Evolutionary conservation across 164 flowering plant genomes (phyloP).

Genomic region (Amborella trichopoda): DNA sequence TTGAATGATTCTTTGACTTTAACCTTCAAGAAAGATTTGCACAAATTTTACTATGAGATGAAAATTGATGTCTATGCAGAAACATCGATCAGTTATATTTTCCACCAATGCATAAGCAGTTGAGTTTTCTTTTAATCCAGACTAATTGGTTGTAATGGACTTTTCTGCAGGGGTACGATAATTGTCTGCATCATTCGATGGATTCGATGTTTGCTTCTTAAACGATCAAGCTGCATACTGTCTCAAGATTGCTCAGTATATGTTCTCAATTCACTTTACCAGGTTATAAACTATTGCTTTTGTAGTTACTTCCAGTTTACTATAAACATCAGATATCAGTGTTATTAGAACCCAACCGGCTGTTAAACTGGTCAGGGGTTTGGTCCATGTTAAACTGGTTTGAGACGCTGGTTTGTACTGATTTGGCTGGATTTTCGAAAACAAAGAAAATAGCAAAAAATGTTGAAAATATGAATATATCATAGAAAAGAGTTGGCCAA

Average conservation of each 20-base stretch:
- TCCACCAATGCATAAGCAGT: neutral
- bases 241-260: constrained; percentile 72
- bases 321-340: no score
- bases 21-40: neutral
- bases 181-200: constrained; percentile 79
- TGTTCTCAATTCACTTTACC: constrained; percentile 66
- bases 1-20: no score
- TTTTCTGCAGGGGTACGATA: constrained; percentile 60
- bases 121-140: neutral
- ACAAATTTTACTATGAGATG: neutral
- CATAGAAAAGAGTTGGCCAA: no score
- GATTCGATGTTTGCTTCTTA: constrained; percentile 76
- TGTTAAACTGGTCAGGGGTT: no score
- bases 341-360: no score
- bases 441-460: no score
- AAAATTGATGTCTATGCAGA: neutral
- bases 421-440: no score
- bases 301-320: neutral
- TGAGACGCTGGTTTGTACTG: no score
- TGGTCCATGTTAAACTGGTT: no score
- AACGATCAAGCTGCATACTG: constrained; percentile 69
- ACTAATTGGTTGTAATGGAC: constrained; percentile 2
- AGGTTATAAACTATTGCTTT: constrained; percentile 27
- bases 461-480: no score
- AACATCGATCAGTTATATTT: neutral